These are phyloP conservation scores for Astrephomene gubernaculifera DNA, from an alignment of 139 green algal genomes.

Conservation along the genomic window DNA sequence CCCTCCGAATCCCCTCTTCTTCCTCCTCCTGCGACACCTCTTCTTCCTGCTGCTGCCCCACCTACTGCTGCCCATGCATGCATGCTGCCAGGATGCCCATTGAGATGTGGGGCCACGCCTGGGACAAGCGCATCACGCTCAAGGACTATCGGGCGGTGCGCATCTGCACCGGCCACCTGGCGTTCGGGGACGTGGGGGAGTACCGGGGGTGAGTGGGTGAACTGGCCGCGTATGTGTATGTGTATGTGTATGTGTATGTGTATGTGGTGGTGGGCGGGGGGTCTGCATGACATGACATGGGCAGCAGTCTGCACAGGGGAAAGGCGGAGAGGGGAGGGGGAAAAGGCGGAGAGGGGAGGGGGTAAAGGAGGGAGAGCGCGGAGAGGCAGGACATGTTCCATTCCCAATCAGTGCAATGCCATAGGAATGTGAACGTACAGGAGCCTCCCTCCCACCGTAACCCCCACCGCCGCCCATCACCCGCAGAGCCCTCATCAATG, in stretches of 20 bases:
- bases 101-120: constrained; percentile 47
- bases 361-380: too few species aligned
- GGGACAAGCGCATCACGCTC: constrained; percentile 35
- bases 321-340: too few species aligned
- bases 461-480: too few species aligned
- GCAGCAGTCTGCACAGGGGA: too few species aligned
- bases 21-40: background rate
- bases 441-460: background rate
- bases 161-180: constrained; percentile 27
- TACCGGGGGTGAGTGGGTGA: background rate
- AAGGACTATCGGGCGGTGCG: constrained; percentile 41
- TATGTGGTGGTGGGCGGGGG: too few species aligned
- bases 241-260: too few species aligned
- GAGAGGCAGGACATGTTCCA: too few species aligned
- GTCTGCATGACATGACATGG: too few species aligned
- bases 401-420: too few species aligned
- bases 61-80: too few species aligned
- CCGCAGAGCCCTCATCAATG: constrained; percentile 20
- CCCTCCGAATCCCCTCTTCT: background rate
- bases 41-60: background rate
- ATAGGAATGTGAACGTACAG: background rate
- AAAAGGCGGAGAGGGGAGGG: too few species aligned
- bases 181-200: background rate
- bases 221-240: too few species aligned
- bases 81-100: constrained; percentile 26